Conservation (phyloP, 768 basidiomycete species). For the Lenzites betulinus region DNA sequence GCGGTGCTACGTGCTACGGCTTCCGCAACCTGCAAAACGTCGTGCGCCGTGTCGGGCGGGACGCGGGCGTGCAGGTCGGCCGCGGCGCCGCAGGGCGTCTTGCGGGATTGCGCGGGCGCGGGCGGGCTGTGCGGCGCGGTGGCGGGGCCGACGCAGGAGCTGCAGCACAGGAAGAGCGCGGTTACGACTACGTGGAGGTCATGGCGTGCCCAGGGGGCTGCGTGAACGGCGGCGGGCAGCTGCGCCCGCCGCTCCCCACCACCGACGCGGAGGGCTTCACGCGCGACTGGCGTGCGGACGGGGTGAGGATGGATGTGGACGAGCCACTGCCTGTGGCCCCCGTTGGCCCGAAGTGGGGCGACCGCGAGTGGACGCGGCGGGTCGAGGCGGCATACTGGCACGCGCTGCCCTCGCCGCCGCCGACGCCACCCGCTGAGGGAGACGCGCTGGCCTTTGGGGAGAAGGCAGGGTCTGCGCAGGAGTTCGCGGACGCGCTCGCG, state of each 20-base stretch:
- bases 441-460: neutral
- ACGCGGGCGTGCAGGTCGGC: constrained; percentile 72
- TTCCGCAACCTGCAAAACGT: constrained; percentile 97
- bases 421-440: constrained; percentile 35
- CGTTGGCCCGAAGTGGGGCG: constrained; percentile 72
- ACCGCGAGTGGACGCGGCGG: constrained; percentile 76
- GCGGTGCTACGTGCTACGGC: constrained; percentile 94
- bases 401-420: constrained; percentile 47
- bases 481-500: constrained; percentile 41
- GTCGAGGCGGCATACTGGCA: constrained; percentile 88
- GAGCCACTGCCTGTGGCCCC: constrained; percentile 29
- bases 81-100: constrained; percentile 65
- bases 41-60: constrained; percentile 89
- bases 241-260: constrained; percentile 32
- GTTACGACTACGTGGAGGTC: constrained; percentile 92
- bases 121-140: constrained; percentile 27
- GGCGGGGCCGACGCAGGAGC: constrained; percentile 33
- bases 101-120: constrained; percentile 32
- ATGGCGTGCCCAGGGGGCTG: constrained; percentile 99
- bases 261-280: constrained; percentile 66
- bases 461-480: neutral
- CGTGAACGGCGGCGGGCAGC: constrained; percentile 95
- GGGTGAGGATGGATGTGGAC: constrained; percentile 41
- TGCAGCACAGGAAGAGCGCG: constrained; percentile 45
- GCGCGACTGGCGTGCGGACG: constrained; percentile 62